Evolutionary conservation across 306 rosid genomes (phyloP).

Genomic region (Sicyos edulis): DNA sequence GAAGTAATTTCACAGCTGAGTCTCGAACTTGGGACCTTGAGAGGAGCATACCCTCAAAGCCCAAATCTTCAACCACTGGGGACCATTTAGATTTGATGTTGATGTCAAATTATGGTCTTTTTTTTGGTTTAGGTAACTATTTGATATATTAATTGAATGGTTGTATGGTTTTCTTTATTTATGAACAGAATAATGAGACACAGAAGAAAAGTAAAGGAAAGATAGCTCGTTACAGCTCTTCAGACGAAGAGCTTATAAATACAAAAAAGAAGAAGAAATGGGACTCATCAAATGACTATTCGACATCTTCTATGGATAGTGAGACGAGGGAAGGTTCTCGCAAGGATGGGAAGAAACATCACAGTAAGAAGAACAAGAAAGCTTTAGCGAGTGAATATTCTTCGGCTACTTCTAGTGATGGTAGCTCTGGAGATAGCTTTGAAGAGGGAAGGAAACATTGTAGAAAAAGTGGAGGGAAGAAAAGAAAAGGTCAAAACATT

Average conservation of each 20-base stretch:
- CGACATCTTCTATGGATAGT: constrained; percentile 35
- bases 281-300: constrained; percentile 58
- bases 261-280: constrained; percentile 54
- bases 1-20: too few relatives aligned
- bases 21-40: too few relatives aligned
- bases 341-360: constrained; percentile 30
- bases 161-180: constrained; percentile 8
- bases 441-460: constrained; percentile 21
- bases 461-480: constrained; percentile 28
- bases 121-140: neutral
- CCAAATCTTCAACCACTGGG: too few relatives aligned
- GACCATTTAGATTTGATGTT: neutral
- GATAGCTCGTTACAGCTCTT: constrained; percentile 40
- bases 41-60: too few relatives aligned
- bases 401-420: constrained; percentile 28
- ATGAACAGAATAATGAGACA: constrained; percentile 35
- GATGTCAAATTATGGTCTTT: neutral
- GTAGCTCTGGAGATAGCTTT: constrained; percentile 24
- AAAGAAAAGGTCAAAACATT: constrained; percentile 22
- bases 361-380: constrained; percentile 32
- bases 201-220: constrained; percentile 29
- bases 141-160: neutral
- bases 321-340: constrained; percentile 35
- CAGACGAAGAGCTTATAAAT: constrained; percentile 45
- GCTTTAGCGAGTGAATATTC: constrained; percentile 34